These are phyloP conservation scores for Zasmidium angulare DNA, from an alignment of 2,329 filamentous ascomycete species.

Conservation along the genomic window DNA sequence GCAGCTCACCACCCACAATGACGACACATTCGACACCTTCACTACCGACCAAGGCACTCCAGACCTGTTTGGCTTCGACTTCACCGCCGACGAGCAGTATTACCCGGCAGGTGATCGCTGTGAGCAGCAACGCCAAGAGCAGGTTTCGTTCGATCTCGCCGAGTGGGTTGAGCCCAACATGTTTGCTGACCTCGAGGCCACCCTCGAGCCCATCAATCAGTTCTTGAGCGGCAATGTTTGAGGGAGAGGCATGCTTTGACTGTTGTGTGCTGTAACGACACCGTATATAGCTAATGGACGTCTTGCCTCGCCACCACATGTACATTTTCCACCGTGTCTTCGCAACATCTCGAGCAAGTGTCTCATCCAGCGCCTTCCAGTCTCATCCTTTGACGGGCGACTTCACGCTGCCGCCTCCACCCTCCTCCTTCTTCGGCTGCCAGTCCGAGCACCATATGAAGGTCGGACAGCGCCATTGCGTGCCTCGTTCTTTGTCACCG, in stretches of 20 bases:
- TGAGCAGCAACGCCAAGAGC: neutral
- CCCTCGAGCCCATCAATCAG: too few relatives aligned
- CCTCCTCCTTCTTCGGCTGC: conserved; percentile 29
- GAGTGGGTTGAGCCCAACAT: neutral
- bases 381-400: neutral
- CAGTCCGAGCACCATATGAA: conserved; percentile 72
- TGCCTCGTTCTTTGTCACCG: conserved; percentile 78
- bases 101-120: neutral
- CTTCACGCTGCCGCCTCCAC: neutral
- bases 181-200: neutral
- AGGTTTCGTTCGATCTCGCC: neutral
- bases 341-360: neutral
- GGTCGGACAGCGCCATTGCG: conserved; percentile 83
- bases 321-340: neutral
- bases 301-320: too few relatives aligned
- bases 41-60: neutral
- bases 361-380: neutral
- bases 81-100: neutral
- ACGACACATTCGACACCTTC: conserved; percentile 1
- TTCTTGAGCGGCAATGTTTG: neutral
- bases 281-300: conserved; percentile 6
- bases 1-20: conserved; percentile 14
- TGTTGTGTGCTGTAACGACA: conserved; percentile 2
- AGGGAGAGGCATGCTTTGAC: neutral
- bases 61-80: neutral